Base-by-base conservation (phyloP, 1,284 basidiomycete species). In the Entoloma clypeatum region DNA sequence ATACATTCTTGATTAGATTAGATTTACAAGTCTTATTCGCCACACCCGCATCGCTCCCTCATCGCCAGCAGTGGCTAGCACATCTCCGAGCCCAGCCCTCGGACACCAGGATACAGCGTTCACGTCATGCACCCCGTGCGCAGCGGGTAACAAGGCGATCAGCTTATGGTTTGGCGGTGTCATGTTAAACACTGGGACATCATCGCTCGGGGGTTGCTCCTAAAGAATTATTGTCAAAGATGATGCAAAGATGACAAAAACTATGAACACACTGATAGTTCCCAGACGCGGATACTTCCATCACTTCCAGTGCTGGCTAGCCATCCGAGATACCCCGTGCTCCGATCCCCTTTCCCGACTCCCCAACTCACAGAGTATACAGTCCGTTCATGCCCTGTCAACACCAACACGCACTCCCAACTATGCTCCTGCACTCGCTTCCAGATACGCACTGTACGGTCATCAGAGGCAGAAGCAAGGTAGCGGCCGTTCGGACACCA, bases 341-440 rank as follows among this genome's bases (percentile, higher is more conserved):
- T 41, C 13, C 47, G 37, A 13, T 54, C 45, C 30, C 41, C 41
- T 14, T 61, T 62, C 13, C 68, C 64, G 10, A 55, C 48, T 4
- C 75, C 74, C 92, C 92, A 95, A 46, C 77, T 81, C 11, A 94
- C 68, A 10, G 82, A 84, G 59, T 90, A 95, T 11, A 95, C 74
- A 16, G 78, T 82, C 35, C 92, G 67, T 26, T 79, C 75, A 49
- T 92, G 87, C 1, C 74, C 80, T 36, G 69, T 64, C 11, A 85
- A 59, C 4, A 77, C 65, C 16, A 72, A 62, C 0, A 75, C 72
- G 43, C 68, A 75, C 41, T 79, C 77, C 75, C 79, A 86, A 46
- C 71, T 68, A 43, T 76, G 68, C 48, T 77, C 67, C 7, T 67
- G 68, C 4, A 71, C 57, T 6, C 79, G 71, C 50, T 74, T 69